Percentiles rank a stretch among this genome's conserved stretches.
Conservation (phyloP, 1,139 yeast species). For the Saccharomyces hybrid region DNA sequence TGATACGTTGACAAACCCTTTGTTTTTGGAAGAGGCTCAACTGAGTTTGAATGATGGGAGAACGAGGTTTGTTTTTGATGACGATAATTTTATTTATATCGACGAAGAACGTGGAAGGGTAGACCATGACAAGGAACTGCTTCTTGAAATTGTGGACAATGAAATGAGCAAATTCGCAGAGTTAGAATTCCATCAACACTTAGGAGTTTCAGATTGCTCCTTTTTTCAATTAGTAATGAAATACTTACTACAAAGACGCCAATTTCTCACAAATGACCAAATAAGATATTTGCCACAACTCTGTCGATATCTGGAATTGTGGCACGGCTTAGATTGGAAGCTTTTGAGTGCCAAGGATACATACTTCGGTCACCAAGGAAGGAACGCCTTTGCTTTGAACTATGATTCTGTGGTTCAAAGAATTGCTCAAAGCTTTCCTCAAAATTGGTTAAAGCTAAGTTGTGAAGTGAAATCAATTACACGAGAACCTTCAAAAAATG, state of each 20-base stretch:
- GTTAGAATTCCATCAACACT: constrained; percentile 42
- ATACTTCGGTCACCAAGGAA: constrained; percentile 59
- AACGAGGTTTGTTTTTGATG: constrained; percentile 37
- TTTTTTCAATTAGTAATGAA: constrained; percentile 41
- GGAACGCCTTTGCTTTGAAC: constrained; percentile 58
- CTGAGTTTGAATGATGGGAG: constrained; percentile 24
- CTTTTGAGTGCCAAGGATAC: constrained; percentile 61
- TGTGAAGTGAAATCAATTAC: constrained; percentile 43
- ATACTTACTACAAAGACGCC: constrained; percentile 42
- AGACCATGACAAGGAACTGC: constrained; percentile 29
- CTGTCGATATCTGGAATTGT: constrained; percentile 55
- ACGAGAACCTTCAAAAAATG: constrained; percentile 15
- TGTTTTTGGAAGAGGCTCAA: constrained; percentile 49
- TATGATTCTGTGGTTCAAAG: constrained; percentile 46
- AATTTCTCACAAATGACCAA: constrained; percentile 47
- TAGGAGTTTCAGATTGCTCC: constrained; percentile 44
- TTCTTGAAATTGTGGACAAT: constrained; percentile 41
- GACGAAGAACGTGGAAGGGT: constrained; percentile 30
- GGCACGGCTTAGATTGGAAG: constrained; percentile 73
- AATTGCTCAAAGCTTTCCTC: constrained; percentile 38
- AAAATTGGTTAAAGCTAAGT: constrained; percentile 36
- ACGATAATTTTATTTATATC: constrained; percentile 34
- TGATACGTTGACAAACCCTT: constrained; percentile 60
- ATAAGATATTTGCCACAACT: constrained; percentile 43
- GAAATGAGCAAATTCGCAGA: constrained; percentile 61